These are phyloP conservation scores for Seminavis robusta DNA, from an alignment of 108 stramenopile species.

Conservation along the genomic window DNA sequence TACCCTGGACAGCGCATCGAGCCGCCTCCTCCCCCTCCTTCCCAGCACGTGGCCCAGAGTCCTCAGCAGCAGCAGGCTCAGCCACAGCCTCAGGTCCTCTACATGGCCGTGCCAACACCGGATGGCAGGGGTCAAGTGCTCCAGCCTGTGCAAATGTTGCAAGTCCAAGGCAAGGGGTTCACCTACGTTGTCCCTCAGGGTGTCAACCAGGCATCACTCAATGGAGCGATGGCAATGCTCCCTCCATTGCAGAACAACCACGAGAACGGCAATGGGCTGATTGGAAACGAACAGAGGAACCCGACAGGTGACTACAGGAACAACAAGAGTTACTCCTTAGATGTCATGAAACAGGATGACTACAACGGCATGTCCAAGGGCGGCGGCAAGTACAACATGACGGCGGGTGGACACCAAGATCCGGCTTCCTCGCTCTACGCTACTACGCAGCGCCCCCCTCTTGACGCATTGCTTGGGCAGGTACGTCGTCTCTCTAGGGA, in stretches of 20 bases:
- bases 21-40: too few relatives aligned
- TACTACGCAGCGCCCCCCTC: conserved; percentile 73
- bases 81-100: conserved; percentile 73
- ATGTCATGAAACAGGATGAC: not conserved
- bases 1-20: too few relatives aligned
- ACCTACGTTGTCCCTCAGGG: conserved; percentile 42
- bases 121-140: conserved; percentile 84
- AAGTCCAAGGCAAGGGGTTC: conserved; percentile 47
- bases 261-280: not conserved
- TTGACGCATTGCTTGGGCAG: conserved; percentile 76
- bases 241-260: not conserved
- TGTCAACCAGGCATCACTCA: conserved; percentile 7
- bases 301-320: not conserved
- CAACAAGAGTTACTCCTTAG: not conserved
- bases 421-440: conserved; percentile 53
- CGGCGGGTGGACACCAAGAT: conserved; percentile 12
- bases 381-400: not conserved
- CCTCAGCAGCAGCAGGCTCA: too few relatives aligned
- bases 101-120: conserved; percentile 88
- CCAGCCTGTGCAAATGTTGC: conserved; percentile 67
- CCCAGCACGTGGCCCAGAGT: too few relatives aligned
- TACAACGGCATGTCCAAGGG: not conserved
- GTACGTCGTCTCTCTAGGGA: conserved; percentile 86
- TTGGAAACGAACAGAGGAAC: too few relatives aligned
- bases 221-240: not conserved